phyloP scores from a whole-genome alignment of 768 basidiomycete species.

The Trametes cingulata region DNA sequence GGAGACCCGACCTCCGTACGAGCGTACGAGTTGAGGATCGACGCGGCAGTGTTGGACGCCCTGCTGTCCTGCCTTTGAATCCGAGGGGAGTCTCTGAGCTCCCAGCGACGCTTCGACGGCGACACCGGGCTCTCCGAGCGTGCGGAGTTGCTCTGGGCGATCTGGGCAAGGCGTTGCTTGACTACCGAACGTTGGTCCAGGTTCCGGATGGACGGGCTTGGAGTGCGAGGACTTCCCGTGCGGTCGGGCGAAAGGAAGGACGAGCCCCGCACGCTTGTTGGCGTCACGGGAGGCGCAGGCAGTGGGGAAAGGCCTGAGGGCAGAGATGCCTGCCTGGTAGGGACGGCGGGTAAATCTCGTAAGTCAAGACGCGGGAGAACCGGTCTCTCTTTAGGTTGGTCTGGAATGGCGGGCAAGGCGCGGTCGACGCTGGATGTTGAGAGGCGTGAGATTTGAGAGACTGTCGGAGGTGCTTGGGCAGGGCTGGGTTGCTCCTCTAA shows the following conservation, averaged over 20 bases:
- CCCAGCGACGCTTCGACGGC: conserved; percentile 5
- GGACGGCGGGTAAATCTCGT: conserved; percentile 14
- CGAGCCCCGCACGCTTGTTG: conserved; percentile 29
- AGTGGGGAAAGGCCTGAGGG: conserved; percentile 18
- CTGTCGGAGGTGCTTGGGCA: not conserved
- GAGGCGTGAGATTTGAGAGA: not conserved
- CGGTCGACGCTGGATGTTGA: conserved; percentile 1
- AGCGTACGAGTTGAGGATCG: conserved; percentile 17
- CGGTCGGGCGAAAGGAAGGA: conserved; percentile 26
- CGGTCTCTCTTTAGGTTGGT: conserved; percentile 20
- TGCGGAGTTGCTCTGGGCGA: conserved; percentile 38
- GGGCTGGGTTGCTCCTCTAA: not conserved
- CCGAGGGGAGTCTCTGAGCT: conserved; percentile 1
- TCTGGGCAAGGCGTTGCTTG: conserved; percentile 62
- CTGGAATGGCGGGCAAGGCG: conserved; percentile 16
- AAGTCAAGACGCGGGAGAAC: conserved; percentile 36
- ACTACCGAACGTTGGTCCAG: conserved; percentile 64
- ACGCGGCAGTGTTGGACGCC: not conserved
- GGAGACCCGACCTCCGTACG: conserved; percentile 8
- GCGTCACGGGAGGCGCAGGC: conserved; percentile 19
- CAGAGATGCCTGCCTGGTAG: not conserved
- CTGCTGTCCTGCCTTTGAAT: conserved; percentile 6
- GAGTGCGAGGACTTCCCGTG: conserved; percentile 32
- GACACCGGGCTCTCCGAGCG: conserved; percentile 21
- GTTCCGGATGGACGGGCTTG: conserved; percentile 63